Evolutionary conservation across 352 stramenopile species (phyloP).

Genomic region (Globisporangium ultimum): DNA sequence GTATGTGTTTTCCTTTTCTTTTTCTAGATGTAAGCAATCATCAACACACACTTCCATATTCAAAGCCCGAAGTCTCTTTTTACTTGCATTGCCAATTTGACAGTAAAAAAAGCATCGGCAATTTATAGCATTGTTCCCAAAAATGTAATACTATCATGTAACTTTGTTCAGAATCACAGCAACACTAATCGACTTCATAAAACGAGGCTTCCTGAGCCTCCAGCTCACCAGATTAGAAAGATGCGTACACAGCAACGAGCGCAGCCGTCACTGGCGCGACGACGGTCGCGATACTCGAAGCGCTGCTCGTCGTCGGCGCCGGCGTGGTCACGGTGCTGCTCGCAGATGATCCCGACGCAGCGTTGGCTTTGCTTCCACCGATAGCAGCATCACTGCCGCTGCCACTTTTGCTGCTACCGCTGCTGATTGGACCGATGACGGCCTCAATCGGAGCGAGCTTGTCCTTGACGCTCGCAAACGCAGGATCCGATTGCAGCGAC

Average conservation of each 20-base stretch:
- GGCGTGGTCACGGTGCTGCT: conserved; percentile 1
- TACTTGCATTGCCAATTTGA: no score
- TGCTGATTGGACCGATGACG: not conserved
- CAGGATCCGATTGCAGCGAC: not conserved
- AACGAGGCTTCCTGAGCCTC: no score
- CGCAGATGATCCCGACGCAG: not conserved
- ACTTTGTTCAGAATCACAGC: no score
- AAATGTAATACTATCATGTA: no score
- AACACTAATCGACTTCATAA: no score
- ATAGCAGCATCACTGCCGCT: not conserved
- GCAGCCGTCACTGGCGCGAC: not conserved
- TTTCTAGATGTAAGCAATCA: no score
- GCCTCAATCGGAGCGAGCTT: not conserved
- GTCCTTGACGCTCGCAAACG: not conserved
- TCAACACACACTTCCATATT: no score
- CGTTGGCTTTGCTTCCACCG: no score
- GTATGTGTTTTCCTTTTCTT: no score
- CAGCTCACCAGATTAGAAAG: not conserved
- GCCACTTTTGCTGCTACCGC: not conserved
- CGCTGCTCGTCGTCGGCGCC: not conserved
- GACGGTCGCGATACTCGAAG: not conserved
- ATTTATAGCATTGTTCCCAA: no score
- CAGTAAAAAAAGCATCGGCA: no score
- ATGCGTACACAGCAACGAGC: not conserved
- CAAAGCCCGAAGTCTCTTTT: no score